Conservation (phyloP, 2,329 filamentous ascomycete genomes). For the Stachybotrys chlorohalonatus region DNA sequence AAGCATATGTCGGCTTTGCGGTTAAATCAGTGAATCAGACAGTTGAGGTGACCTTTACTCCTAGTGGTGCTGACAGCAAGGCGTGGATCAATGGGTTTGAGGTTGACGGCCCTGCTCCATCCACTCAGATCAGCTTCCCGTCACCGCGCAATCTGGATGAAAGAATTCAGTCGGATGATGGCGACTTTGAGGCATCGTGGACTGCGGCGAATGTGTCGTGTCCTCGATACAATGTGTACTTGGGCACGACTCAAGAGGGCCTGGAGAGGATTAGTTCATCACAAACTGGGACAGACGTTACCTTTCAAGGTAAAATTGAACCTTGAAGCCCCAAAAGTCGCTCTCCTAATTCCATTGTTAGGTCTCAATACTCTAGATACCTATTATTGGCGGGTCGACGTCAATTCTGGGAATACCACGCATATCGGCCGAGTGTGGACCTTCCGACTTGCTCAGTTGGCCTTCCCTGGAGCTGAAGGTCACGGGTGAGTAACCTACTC, state of each 20-base stretch:
- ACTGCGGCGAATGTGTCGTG: constrained; percentile 7
- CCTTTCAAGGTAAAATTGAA: not conserved
- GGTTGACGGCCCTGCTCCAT: constrained; percentile 14
- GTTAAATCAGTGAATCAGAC: constrained; percentile 6
- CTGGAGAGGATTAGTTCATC: constrained; percentile 6
- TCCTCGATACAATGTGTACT: constrained; percentile 16
- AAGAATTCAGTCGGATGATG: constrained; percentile 9
- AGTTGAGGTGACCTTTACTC: constrained; percentile 15
- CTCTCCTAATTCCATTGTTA: not conserved
- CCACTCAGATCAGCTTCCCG: constrained; percentile 16
- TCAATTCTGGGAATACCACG: constrained; percentile 7
- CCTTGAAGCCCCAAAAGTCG: too few species aligned
- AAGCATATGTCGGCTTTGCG: constrained; percentile 16
- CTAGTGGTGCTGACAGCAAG: constrained; percentile 7
- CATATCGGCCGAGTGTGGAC: constrained; percentile 16
- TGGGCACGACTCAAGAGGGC: constrained; percentile 8
- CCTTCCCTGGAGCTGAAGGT: constrained; percentile 28
- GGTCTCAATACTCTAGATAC: constrained; percentile 13
- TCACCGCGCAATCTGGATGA: constrained; percentile 18
- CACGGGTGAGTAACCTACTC: constrained; percentile 13
- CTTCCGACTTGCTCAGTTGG: constrained; percentile 21
- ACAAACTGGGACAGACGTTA: not conserved
- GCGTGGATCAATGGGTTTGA: constrained; percentile 22
- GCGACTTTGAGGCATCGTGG: constrained; percentile 12
- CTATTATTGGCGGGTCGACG: constrained; percentile 22